Percentiles rank a stretch among this genome's conserved stretches.
phyloP scores from a whole-genome alignment of 495 filamentous ascomycete genomes.

The Delitschia confertaspora region DNA sequence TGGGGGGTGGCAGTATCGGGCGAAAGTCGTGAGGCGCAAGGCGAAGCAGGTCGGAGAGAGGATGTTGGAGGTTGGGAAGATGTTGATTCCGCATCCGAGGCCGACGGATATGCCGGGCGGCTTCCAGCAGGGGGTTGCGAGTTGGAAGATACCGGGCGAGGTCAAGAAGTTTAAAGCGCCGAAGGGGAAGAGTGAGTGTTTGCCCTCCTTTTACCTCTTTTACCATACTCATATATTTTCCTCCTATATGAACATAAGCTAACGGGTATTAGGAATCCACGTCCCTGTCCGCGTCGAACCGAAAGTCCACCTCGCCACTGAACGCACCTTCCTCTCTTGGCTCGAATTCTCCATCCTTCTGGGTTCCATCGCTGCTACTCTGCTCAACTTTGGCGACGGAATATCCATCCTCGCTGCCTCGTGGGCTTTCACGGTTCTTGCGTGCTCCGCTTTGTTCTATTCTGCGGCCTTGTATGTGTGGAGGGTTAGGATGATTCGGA shows the following conservation, averaged over 20 bases:
- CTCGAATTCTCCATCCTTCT: slow-evolving; percentile 94
- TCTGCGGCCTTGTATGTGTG: slow-evolving; percentile 75
- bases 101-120: slow-evolving; percentile 49
- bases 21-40: slow-evolving; percentile 10
- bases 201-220: neutral
- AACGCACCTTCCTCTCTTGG: slow-evolving; percentile 94
- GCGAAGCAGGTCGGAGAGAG: slow-evolving; percentile 25
- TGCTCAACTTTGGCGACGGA: slow-evolving; percentile 76
- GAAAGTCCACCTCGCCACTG: slow-evolving; percentile 94
- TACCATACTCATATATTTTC: neutral
- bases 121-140: slow-evolving; percentile 37
- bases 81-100: slow-evolving; percentile 50
- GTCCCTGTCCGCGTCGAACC: slow-evolving; percentile 94
- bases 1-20: slow-evolving; percentile 47
- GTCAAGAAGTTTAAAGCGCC: slow-evolving; percentile 71
- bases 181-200: slow-evolving; percentile 63
- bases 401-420: slow-evolving; percentile 48
- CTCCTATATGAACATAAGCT: neutral
- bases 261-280: slow-evolving; percentile 55
- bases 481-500: slow-evolving; percentile 73
- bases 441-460: slow-evolving; percentile 65
- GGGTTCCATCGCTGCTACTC: slow-evolving; percentile 78
- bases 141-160: slow-evolving; percentile 42
- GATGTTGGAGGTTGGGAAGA: slow-evolving; percentile 39
- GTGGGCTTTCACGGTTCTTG: slow-evolving; percentile 76